Evolutionary conservation across 2,329 filamentous ascomycete species (phyloP), one percentile per base, ranked within the genome.

Genomic region (Colletotrichum salicis): DNA sequence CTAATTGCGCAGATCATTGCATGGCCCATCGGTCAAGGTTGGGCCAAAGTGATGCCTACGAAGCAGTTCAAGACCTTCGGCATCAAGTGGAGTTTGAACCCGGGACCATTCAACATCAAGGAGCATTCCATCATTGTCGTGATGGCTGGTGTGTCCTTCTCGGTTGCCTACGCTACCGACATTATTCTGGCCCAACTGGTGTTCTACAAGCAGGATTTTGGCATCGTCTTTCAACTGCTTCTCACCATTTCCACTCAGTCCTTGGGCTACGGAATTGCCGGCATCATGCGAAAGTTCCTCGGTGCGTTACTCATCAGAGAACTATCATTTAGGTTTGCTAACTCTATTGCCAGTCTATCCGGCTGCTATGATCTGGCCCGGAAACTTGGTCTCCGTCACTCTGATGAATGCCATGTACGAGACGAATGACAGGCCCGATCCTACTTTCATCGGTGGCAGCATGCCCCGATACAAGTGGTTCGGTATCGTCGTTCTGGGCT

Each of bases 361-460:
- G 4, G 90, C 91, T 0, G 89, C 92, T 11, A 93, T 94, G 90
- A 93, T 94, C 70, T 94, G 92, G 92, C 92, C 92, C 0, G 86
- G 84, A 2, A 92, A 89, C 61, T 83, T 94, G 29, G 91, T 92
- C 64, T 88, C 88, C 5, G 88, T 92, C 8, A 88, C 91, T 0
- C 81, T 94, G 45, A 91, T 94, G 84, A 91, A 91, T 75, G 91
- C 92, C 72, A 91, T 95, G 84, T 92, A 95, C 77, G 92, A 94
- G 74, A 81, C 81, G 31, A 86, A 87, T 45, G 83, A 87, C 19
- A 76, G 81, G 15, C 82, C 81, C 2, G 88, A 88, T 78, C 88
- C 80, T 51, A 87, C 79, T 2, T 80, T 90, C 22, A 76, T 90
- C 12, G 92, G 92, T 3, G 93, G 92, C 76, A 86, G 77, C 11